Conservation (phyloP, 2,329 filamentous ascomycete genomes). For the Leptographium radiaticola region DNA sequence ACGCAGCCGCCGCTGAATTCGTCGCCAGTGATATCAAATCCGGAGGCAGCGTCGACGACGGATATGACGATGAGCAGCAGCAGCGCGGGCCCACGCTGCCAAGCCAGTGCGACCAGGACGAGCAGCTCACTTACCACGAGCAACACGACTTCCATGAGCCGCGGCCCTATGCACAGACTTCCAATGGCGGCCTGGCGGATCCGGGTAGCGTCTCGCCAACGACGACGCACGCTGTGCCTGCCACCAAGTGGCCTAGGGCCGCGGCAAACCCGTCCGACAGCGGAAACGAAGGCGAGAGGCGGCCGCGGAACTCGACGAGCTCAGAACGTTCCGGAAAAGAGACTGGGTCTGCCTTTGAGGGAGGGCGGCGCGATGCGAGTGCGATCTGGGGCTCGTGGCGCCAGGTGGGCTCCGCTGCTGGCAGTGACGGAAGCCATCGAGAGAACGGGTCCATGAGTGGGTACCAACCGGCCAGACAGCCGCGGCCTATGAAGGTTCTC, state of each 20-base stretch:
- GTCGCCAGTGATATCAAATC: conserved; percentile 19
- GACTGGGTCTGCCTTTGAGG: conserved; percentile 9
- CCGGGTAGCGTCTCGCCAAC: conserved; percentile 23
- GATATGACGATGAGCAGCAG: conserved; percentile 4
- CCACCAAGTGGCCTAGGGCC: conserved; percentile 17
- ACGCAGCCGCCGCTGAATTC: conserved; percentile 35
- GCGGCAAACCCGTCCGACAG: conserved; percentile 27
- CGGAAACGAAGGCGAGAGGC: conserved; percentile 30
- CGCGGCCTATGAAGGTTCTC: conserved; percentile 78
- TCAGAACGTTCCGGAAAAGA: conserved; percentile 18
- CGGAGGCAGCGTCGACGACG: conserved; percentile 7
- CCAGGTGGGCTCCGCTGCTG: conserved; percentile 34
- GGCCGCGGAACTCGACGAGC: conserved; percentile 14
- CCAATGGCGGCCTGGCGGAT: conserved; percentile 14
- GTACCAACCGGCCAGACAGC: conserved; percentile 54
- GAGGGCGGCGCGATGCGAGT: conserved; percentile 30
- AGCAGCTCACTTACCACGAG: not conserved
- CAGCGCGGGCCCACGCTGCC: not conserved
- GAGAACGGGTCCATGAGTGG: conserved; percentile 45
- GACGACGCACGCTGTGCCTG: conserved; percentile 20
- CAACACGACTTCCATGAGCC: not conserved
- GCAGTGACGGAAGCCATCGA: conserved; percentile 38
- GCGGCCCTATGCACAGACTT: not conserved
- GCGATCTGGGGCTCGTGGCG: conserved; percentile 62
- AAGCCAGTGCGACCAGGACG: not conserved